Conservation (phyloP, 2,329 filamentous ascomycete species). For the Pseudogymnoascus verrucosus region DNA sequence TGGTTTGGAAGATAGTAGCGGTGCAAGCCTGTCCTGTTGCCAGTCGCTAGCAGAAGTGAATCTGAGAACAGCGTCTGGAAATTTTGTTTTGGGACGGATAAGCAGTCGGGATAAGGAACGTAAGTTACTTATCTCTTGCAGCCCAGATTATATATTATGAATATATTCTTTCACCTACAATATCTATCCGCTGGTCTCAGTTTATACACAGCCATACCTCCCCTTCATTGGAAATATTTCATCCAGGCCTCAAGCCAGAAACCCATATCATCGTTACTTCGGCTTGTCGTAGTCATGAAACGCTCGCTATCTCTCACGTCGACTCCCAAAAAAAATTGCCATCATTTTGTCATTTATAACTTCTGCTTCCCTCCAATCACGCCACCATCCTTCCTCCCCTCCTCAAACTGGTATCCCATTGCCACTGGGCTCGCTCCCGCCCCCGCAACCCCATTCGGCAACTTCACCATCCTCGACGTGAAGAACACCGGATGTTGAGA, state of each 20-base stretch:
- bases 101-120: neutral
- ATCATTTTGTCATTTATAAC: neutral
- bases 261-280: neutral
- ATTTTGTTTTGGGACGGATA: neutral
- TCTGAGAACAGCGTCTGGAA: neutral
- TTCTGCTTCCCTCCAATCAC: neutral
- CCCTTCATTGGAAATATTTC: neutral
- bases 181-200: neutral
- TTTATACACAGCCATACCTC: neutral
- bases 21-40: neutral
- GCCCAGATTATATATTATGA: neutral
- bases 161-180: neutral
- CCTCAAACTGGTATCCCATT: conserved; percentile 2
- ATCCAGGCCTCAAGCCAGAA: neutral
- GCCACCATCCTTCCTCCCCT: neutral
- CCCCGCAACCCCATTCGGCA: neutral
- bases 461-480: neutral
- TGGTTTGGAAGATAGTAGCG: neutral
- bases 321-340: neutral
- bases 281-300: neutral
- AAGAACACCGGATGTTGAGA: neutral
- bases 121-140: neutral
- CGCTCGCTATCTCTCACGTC: neutral
- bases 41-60: neutral
- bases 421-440: neutral